Evolutionary conservation across 2,329 filamentous ascomycete genomes (phyloP), one percentile per base, ranked within the genome.

Genomic region (Zalaria obscura): DNA sequence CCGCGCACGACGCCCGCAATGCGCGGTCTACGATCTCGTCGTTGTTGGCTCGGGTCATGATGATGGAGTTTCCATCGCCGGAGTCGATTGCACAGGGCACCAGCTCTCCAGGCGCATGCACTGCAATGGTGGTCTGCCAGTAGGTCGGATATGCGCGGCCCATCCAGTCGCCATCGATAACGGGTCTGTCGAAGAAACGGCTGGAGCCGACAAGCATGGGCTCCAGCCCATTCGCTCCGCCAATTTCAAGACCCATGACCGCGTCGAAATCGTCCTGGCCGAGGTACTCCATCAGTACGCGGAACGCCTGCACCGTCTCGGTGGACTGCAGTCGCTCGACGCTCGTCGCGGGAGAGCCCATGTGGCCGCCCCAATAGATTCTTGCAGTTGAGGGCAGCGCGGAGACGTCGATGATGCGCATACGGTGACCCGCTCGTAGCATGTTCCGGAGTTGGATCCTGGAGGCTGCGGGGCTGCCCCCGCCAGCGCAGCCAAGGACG

Each of bases 141-240:
- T 61, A 61, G 1, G 61, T 66, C 2, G 66, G 66, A 47, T 66
- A 67, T 4, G 66, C 65, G 31, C 65, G 54, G 3, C 65, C 64
- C 64, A 69, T 68, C 49, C 56, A 64, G 44, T 68, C 66, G 2
- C 55, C 64, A 43, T 69, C 65, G 9, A 68, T 55, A 5, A 62
- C 59, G 5, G 64, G 60, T 36, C 57, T 32, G 44, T 66, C 47
- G 55, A 76, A 69, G 45, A 70, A 67, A 1, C 61, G 60, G 40
- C 67, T 69, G 0, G 71, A 69, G 4, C 74, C 74, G 4, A 77
- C 56, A 3, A 76, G 64, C 57, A 79, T 61, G 5, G 70, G 68
- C 47, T 75, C 69, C 5, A 80, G 60, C 0, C 77, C 76, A 47
- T 82, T 82, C 4, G 69, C 70, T 5, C 78, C 78, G n/a, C 78